These are phyloP conservation scores for Lactarius deliciosus DNA, from an alignment of 768 basidiomycete genomes.

Conservation along the genomic window DNA sequence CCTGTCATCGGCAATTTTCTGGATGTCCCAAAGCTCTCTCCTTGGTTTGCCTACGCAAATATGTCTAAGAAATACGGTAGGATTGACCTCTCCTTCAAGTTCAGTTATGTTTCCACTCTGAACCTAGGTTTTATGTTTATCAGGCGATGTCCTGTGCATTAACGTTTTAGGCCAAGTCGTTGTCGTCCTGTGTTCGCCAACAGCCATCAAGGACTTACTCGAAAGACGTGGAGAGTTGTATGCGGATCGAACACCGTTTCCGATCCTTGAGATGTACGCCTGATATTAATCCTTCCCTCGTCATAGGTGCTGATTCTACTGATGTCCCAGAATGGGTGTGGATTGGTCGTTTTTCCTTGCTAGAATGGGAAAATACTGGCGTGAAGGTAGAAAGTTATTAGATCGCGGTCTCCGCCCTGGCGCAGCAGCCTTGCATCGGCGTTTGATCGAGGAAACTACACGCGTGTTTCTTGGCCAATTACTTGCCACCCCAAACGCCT, in stretches of 20 bases:
- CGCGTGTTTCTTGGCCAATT: not conserved
- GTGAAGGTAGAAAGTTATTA: not conserved
- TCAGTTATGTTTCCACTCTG: not conserved
- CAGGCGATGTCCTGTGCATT: not conserved
- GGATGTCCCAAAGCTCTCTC: not conserved
- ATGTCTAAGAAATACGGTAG: conserved; percentile 14
- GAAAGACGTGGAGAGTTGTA: conserved; percentile 1
- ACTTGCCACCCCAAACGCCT: not conserved
- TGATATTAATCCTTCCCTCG: no score
- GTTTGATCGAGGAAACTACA: not conserved
- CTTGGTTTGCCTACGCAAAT: conserved; percentile 1
- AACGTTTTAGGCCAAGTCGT: not conserved
- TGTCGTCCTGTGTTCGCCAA: not conserved
- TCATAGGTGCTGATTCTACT: not conserved
- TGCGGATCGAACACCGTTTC: not conserved
- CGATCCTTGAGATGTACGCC: conserved; percentile 6
- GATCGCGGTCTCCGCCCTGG: conserved; percentile 6
- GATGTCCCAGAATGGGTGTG: not conserved
- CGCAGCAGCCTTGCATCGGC: not conserved
- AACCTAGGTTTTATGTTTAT: not conserved
- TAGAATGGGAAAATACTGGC: not conserved
- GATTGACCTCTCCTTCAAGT: not conserved
- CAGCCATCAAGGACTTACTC: not conserved
- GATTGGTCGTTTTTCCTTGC: not conserved
- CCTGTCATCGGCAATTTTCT: conserved; percentile 11